Percentiles rank a stretch among this genome's conserved stretches.
These are phyloP conservation scores for Spathaspora passalidarum DNA, from an alignment of 805 yeast species.

Conservation along the genomic window DNA sequence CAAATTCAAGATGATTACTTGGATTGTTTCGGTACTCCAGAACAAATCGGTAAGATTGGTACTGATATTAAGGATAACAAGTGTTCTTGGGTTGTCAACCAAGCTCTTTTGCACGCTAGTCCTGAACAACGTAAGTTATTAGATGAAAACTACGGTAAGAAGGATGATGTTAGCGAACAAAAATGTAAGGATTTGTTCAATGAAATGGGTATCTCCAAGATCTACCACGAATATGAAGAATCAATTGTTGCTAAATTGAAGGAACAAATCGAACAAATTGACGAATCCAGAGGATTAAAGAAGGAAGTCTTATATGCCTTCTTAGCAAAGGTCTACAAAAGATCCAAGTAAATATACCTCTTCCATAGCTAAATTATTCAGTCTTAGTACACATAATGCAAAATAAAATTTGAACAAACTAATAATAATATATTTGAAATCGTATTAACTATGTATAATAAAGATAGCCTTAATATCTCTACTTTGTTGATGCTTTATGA, in stretches of 20 bases:
- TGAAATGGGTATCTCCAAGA: constrained; percentile 66
- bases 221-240: constrained; percentile 84
- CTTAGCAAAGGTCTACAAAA: constrained; percentile 88
- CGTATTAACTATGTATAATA: neutral
- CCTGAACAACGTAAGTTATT: constrained; percentile 79
- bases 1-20: constrained; percentile 97
- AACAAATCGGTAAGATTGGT: constrained; percentile 96
- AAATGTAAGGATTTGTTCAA: constrained; percentile 69
- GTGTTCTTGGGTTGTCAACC: constrained; percentile 96
- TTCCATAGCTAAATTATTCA: too few species aligned
- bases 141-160: constrained; percentile 88
- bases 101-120: constrained; percentile 75
- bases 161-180: constrained; percentile 65
- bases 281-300: constrained; percentile 93
- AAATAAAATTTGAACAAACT: neutral
- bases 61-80: constrained; percentile 98
- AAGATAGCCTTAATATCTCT: neutral
- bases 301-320: constrained; percentile 80
- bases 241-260: constrained; percentile 61
- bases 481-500: neutral
- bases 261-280: constrained; percentile 63
- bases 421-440: neutral
- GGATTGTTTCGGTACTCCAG: constrained; percentile 97
- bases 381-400: neutral
- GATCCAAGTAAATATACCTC: constrained; percentile 61